Conservation (phyloP, 495 filamentous ascomycete genomes). For the Podospora pseudoanserina region DNA sequence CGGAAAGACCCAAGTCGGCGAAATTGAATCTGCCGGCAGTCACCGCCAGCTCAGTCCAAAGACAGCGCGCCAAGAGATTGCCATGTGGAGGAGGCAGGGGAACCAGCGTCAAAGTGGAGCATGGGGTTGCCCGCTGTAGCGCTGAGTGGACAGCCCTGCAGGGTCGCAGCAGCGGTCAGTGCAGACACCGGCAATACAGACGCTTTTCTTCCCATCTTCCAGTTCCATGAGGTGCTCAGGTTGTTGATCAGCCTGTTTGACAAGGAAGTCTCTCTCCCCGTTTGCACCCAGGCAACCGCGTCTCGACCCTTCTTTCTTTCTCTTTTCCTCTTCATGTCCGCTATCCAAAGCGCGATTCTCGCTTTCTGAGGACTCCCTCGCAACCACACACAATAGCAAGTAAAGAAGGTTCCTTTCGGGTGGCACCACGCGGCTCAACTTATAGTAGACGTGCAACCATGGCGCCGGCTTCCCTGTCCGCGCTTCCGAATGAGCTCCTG, state of each 20-base stretch:
- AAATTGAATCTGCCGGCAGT: slow-evolving; percentile 3
- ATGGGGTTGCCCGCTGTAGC: background rate
- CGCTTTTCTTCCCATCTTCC: background rate
- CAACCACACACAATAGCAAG: background rate
- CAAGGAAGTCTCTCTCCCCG: background rate
- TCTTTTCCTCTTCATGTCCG: background rate
- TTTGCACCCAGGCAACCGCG: background rate
- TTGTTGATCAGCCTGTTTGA: slow-evolving; percentile 1
- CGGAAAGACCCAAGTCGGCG: background rate
- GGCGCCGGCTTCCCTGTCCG: slow-evolving; percentile 9
- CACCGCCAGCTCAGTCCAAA: background rate
- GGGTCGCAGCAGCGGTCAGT: slow-evolving; percentile 1
- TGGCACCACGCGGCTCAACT: background rate
- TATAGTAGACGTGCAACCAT: background rate
- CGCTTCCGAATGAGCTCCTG: slow-evolving; percentile 30
- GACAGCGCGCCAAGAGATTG: background rate
- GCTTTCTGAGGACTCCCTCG: background rate
- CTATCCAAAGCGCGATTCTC: background rate
- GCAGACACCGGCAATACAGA: background rate
- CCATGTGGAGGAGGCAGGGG: slow-evolving; percentile 3
- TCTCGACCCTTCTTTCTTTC: background rate
- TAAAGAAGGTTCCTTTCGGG: background rate
- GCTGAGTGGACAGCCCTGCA: background rate
- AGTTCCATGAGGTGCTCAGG: too few species aligned
- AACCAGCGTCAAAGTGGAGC: background rate